phyloP scores from a whole-genome alignment of 1,139 yeast species.

The Pichia sp. region DNA sequence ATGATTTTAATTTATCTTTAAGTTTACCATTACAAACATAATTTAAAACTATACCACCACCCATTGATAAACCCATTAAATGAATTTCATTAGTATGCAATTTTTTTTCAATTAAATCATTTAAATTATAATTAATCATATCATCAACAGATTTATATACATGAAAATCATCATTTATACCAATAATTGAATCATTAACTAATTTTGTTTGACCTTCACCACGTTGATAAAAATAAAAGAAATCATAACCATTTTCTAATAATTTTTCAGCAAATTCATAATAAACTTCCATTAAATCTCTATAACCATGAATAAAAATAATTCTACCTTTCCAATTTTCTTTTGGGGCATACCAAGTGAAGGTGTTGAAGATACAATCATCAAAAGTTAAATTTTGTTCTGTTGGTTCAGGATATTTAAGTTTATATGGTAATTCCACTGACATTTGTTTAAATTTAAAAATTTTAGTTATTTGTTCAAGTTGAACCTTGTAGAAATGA shows the following conservation, averaged over 20 bases:
- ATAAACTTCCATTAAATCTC: conserved; percentile 56
- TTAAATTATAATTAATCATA: conserved; percentile 39
- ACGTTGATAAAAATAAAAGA: conserved; percentile 77
- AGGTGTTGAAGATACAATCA: conserved; percentile 21
- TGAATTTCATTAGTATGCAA: conserved; percentile 39
- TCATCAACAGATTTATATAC: conserved; percentile 66
- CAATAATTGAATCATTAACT: conserved; percentile 50
- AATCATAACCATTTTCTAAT: conserved; percentile 59
- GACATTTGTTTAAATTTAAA: too few relatives aligned
- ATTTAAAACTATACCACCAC: conserved; percentile 76
- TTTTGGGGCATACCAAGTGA: conserved; percentile 16
- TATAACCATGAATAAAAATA: conserved; percentile 74
- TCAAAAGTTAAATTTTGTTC: conserved; percentile 12
- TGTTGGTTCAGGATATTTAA: too few relatives aligned
- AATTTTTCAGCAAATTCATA: conserved; percentile 54
- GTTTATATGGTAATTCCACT: too few relatives aligned
- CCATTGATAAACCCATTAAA: conserved; percentile 91
- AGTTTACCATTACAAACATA: conserved; percentile 65
- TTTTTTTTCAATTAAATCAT: conserved; percentile 25
- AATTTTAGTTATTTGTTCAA: too few relatives aligned
- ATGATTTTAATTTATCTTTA: conserved; percentile 48
- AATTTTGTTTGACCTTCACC: conserved; percentile 75
- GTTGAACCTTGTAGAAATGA: too few relatives aligned
- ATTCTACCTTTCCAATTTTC: conserved; percentile 45
- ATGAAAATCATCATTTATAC: conserved; percentile 59